phyloP scores from a whole-genome alignment of 306 rosid genomes.

The Castanea mollissima region DNA sequence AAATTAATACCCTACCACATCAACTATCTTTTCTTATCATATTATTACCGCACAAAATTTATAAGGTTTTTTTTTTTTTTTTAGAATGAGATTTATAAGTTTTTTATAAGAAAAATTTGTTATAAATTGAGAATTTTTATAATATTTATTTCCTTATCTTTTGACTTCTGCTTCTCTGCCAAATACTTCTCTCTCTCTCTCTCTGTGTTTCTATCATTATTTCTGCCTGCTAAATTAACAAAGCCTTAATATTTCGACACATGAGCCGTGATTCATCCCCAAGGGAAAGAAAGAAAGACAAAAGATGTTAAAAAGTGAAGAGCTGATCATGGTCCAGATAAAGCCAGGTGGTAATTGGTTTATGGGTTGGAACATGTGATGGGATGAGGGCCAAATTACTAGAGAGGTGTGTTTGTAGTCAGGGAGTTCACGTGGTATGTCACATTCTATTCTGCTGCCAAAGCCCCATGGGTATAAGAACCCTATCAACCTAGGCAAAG shows the following conservation, averaged over 20 bases:
- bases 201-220: too few species aligned
- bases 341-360: background rate
- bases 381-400: background rate
- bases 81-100: too few species aligned
- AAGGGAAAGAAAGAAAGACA: background rate
- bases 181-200: background rate
- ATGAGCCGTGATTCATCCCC: background rate
- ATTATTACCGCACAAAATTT: too few species aligned
- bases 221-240: too few species aligned
- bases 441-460: slow-evolving; percentile 3
- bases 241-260: too few species aligned
- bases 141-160: too few species aligned
- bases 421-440: background rate
- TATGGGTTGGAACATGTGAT: background rate
- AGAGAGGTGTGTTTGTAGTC: background rate
- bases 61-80: too few species aligned
- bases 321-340: background rate
- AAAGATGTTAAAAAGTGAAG: background rate
- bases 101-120: too few species aligned
- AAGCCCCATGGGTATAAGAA: background rate
- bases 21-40: too few species aligned
- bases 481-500: background rate
- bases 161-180: background rate
- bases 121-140: too few species aligned
- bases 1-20: too few species aligned